Conservation (phyloP, 73 alveolate species). For the Paramecium sexaurelia region DNA sequence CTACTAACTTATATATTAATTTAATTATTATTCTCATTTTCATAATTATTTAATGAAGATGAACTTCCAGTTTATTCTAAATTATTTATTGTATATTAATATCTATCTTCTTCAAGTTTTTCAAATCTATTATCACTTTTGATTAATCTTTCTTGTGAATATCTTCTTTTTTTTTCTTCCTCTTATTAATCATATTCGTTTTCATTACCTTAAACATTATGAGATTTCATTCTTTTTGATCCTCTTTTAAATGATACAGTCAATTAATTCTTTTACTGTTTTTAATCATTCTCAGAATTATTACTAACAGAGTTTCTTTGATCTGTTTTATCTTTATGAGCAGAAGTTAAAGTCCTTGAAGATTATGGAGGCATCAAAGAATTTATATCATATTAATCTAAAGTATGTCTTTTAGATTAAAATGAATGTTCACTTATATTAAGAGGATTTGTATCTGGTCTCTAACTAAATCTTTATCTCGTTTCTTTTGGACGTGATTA, state of each 20-base stretch:
- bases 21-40: not conserved
- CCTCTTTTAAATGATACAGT: not conserved
- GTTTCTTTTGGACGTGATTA: not conserved
- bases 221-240: slow-evolving; percentile 24
- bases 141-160: not conserved
- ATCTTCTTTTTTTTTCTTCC: not conserved
- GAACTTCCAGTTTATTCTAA: slow-evolving; percentile 1
- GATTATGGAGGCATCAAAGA: slow-evolving; percentile 10
- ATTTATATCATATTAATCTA: not conserved
- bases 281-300: not conserved
- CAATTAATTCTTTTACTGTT: not conserved
- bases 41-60: not conserved
- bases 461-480: not conserved
- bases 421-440: not conserved
- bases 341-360: slow-evolving; percentile 20
- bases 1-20: not conserved
- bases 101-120: not conserved
- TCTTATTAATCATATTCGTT: not conserved
- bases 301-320: not conserved
- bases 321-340: not conserved
- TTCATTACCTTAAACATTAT: slow-evolving; percentile 24
- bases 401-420: not conserved
- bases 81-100: not conserved
- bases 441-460: not conserved
- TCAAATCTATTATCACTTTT: slow-evolving; percentile 24